Base-by-base conservation (phyloP, 2,329 filamentous ascomycete genomes). In the Colletotrichum tropicicola region DNA sequence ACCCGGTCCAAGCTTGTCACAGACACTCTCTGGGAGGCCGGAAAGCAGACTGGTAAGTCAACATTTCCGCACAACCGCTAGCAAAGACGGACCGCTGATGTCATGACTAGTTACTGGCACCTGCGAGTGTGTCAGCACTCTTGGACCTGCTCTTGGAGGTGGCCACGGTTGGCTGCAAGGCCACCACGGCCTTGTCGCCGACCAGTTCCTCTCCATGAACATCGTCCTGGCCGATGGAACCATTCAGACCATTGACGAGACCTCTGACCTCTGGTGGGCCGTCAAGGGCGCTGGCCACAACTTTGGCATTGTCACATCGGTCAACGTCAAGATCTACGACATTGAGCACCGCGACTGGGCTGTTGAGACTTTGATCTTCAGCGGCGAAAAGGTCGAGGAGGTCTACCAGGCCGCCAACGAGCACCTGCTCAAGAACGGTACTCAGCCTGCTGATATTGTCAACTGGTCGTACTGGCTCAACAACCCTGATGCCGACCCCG, bases 211-310 rank as follows among this genome's bases (percentile, higher is more conserved):
- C 6, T 83, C 81, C 0, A 73, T 85, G 74, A 80, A 83, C 21
- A 69, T 88, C 1, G 84, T 87, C 0, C 76, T 87, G 1, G 83
- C 84, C 5, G 74, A 85, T 65, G 85, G 86, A 13, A 77, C 71
- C 9, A 53, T 79, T 48, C 63, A 72, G 6, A 80, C 75, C 0
- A 73, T 84, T 1, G 71, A 80, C 58, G 71, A 74, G 39, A 73
- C 75, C 7, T 80, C 81, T 0, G 85, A 88, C 35, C 79, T 89
- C 3, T 89, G 80, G 75, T 89, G 86, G 86, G 87, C 79, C 1
- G 77, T 89, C 63, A 77, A 80, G 58, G 87, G 87, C 2, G 86
- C 85, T 1, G 86, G 86, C 1, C 85, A 87, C 68, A 88, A 88
- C 72, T 88, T 89, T 63, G 87, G 85, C 5, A 83, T 89, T 43